phyloP scores from a whole-genome alignment of 2,329 filamentous ascomycete genomes.

The Xenoacremonium recifei region DNA sequence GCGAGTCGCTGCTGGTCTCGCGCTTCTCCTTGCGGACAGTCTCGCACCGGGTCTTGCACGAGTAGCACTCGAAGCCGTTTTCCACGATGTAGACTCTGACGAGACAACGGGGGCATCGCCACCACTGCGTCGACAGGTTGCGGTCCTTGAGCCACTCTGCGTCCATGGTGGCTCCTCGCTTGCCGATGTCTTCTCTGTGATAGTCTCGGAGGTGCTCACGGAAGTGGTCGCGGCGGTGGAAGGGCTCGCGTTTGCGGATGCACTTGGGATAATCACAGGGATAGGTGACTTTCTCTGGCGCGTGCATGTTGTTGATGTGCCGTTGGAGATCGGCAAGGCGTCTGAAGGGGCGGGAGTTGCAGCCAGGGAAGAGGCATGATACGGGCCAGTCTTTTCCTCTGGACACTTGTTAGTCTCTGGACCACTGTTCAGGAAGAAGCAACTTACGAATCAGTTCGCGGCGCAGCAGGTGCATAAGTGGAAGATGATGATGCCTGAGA shows the following conservation, averaged over 20 bases:
- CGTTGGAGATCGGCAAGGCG: conserved; percentile 55
- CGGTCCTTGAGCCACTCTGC: conserved; percentile 40
- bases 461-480: conserved; percentile 4
- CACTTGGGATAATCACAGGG: conserved; percentile 54
- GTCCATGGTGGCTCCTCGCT: conserved; percentile 38
- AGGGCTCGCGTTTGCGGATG: conserved; percentile 42
- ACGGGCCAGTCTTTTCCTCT: conserved; percentile 29
- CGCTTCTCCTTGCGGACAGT: conserved; percentile 34
- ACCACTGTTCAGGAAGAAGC: not conserved
- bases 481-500: too few relatives aligned
- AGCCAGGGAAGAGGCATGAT: conserved; percentile 39
- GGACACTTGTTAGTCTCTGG: not conserved
- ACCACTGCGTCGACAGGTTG: conserved; percentile 43
- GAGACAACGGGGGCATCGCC: conserved; percentile 55
- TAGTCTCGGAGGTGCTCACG: conserved; percentile 56
- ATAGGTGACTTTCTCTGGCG: conserved; percentile 41
- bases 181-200: conserved; percentile 54
- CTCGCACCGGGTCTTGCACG: conserved; percentile 48
- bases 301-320: conserved; percentile 51
- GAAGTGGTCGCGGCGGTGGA: conserved; percentile 55
- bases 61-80: conserved; percentile 44
- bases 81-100: conserved; percentile 40
- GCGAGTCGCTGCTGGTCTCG: conserved; percentile 19
- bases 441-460: conserved; percentile 16
- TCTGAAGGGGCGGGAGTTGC: conserved; percentile 46